phyloP scores from a whole-genome alignment of 805 yeast genomes.

The Kuraishia ogatae region DNA sequence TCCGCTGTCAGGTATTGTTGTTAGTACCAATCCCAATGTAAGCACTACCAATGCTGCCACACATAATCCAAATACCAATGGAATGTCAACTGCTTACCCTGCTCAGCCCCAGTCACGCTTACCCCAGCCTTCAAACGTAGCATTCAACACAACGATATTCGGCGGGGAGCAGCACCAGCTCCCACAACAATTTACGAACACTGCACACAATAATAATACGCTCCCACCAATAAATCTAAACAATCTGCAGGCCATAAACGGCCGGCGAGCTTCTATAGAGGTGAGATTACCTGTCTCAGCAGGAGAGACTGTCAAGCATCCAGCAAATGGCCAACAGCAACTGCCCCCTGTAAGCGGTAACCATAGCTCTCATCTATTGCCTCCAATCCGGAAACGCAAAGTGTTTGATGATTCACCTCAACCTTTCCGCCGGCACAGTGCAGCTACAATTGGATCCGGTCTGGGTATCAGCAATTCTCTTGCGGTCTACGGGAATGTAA shows the following conservation, averaged over 20 bases:
- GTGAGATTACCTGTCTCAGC: neutral
- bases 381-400: conserved; percentile 3
- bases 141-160: conserved; percentile 3
- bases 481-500: neutral
- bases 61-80: conserved; percentile 4
- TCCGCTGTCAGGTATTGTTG: neutral
- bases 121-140: neutral
- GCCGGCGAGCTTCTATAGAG: conserved; percentile 5
- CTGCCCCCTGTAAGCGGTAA: conserved; percentile 2
- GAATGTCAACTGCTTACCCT: neutral
- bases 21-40: conserved; percentile 5
- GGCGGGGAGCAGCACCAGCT: neutral
- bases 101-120: conserved; percentile 1
- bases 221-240: conserved; percentile 5
- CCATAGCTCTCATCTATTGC: conserved; percentile 4
- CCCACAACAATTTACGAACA: neutral
- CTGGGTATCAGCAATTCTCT: neutral
- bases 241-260: conserved; percentile 4
- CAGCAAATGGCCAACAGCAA: conserved; percentile 3
- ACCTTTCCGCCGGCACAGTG: conserved; percentile 7
- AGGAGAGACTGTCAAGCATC: conserved; percentile 6
- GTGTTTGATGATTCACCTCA: conserved; percentile 6
- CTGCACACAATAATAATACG: neutral
- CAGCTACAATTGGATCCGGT: conserved; percentile 9
- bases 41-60: neutral